These are phyloP conservation scores for Ceratocystis papillata DNA, from an alignment of 2,329 filamentous ascomycete species.

Conservation along the genomic window DNA sequence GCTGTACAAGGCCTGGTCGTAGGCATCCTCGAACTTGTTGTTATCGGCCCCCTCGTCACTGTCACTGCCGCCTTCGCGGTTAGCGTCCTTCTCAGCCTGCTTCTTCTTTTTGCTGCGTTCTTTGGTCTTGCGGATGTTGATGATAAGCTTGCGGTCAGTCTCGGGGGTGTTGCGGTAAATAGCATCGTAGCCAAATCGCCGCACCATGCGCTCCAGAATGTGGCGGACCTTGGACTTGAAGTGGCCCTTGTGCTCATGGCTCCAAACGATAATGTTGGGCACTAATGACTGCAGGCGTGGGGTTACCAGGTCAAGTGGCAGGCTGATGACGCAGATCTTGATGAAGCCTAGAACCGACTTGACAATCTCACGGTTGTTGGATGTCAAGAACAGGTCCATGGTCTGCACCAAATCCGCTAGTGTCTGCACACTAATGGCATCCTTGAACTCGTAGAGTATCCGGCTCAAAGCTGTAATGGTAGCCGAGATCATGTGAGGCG, in stretches of 20 bases:
- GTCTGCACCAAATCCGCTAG: slow-evolving; percentile 81
- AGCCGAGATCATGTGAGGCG: slow-evolving; percentile 94
- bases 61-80: slow-evolving; percentile 28
- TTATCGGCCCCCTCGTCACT: slow-evolving; percentile 31
- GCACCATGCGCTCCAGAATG: slow-evolving; percentile 87
- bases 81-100: slow-evolving; percentile 49
- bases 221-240: slow-evolving; percentile 97
- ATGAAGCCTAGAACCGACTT: slow-evolving; percentile 90
- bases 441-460: slow-evolving; percentile 85
- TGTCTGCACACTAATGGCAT: slow-evolving; percentile 54
- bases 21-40: slow-evolving; percentile 77
- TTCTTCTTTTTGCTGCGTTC: slow-evolving; percentile 87
- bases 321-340: slow-evolving; percentile 83
- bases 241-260: slow-evolving; percentile 94
- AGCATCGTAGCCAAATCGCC: slow-evolving; percentile 73
- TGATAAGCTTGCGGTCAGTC: slow-evolving; percentile 76
- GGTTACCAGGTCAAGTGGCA: slow-evolving; percentile 68
- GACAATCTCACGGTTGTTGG: slow-evolving; percentile 94
- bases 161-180: slow-evolving; percentile 76
- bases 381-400: slow-evolving; percentile 90
- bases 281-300: slow-evolving; percentile 67
- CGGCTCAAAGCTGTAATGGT: slow-evolving; percentile 90
- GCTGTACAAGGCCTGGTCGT: slow-evolving; percentile 91
- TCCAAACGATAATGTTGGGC: slow-evolving; percentile 89
- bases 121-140: slow-evolving; percentile 90